Evolutionary conservation across 768 basidiomycete species (phyloP).

Genomic region (Podaxis mareebaensis): DNA sequence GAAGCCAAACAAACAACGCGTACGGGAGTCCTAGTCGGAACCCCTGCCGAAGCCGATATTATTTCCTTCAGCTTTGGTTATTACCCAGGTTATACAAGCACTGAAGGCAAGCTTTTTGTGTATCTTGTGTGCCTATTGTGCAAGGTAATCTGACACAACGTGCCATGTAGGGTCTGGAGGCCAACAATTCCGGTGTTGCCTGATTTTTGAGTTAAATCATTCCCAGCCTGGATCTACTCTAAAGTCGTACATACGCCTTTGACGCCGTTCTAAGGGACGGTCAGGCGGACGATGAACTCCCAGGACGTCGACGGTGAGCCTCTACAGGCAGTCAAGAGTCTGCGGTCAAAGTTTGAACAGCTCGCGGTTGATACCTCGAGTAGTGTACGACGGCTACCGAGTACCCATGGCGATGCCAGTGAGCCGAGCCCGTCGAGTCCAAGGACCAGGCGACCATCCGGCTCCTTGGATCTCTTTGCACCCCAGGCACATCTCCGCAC

Average conservation of each 20-base stretch:
- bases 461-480: constrained; percentile 27
- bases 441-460: constrained; percentile 40
- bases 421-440: constrained; percentile 32
- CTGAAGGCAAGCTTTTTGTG: not conserved
- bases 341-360: constrained; percentile 72
- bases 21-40: not conserved
- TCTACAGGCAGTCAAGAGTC: constrained; percentile 64
- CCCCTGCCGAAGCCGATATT: not conserved
- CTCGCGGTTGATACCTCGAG: constrained; percentile 45
- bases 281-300: constrained; percentile 4
- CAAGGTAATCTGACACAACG: not conserved
- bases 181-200: not conserved
- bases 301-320: constrained; percentile 53
- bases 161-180: not conserved
- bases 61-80: not conserved
- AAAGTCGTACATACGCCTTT: not conserved
- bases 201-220: not conserved
- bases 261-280: not conserved
- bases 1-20: constrained; percentile 2
- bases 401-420: constrained; percentile 8
- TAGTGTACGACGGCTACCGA: not conserved
- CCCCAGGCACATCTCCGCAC: constrained; percentile 37
- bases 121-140: not conserved
- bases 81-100: not conserved
- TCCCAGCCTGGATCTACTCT: not conserved